Percentiles rank a stretch among this genome's conserved stretches.
Evolutionary conservation across 106 monocot genomes (phyloP).

Genomic region (Alisma plantagoaquatica): DNA sequence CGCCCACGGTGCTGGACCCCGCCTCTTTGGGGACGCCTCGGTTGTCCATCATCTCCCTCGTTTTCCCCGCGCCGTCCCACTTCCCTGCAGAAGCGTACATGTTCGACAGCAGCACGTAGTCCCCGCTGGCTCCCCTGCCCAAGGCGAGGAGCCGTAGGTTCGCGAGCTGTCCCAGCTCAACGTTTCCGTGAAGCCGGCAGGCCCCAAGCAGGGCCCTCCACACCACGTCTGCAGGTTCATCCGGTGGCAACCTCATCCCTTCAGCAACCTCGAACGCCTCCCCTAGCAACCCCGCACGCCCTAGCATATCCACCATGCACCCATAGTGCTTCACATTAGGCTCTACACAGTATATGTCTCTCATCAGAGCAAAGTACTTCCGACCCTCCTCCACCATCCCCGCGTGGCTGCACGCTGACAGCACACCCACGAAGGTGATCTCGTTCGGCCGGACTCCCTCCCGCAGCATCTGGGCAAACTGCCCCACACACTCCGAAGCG

Average conservation of each 20-base stretch:
- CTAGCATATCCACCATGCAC: slow-evolving; percentile 78
- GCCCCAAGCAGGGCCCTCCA: slow-evolving; percentile 74
- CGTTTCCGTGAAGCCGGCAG: slow-evolving; percentile 53
- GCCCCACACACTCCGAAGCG: slow-evolving; percentile 14
- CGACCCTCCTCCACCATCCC: slow-evolving; percentile 51
- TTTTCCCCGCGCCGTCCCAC: slow-evolving; percentile 42
- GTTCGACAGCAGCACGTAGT: slow-evolving; percentile 64
- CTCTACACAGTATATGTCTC: slow-evolving; percentile 24
- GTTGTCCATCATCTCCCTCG: slow-evolving; percentile 59
- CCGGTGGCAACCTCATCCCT: slow-evolving; percentile 37
- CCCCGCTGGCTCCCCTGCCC: slow-evolving; percentile 38
- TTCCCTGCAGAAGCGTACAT: slow-evolving; percentile 54
- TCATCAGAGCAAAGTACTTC: slow-evolving; percentile 43
- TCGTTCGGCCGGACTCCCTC: slow-evolving; percentile 36
- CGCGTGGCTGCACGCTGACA: slow-evolving; percentile 57
- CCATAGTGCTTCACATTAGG: slow-evolving; percentile 71
- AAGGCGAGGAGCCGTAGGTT: slow-evolving; percentile 34
- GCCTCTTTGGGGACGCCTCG: slow-evolving; percentile 55
- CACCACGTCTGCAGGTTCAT: slow-evolving; percentile 34
- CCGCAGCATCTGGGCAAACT: slow-evolving; percentile 41
- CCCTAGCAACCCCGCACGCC: slow-evolving; percentile 45
- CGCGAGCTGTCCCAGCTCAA: slow-evolving; percentile 30
- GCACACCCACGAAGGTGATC: slow-evolving; percentile 57
- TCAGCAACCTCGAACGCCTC: slow-evolving; percentile 42
- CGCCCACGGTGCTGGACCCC: slow-evolving; percentile 32